Conservation (phyloP, 179 eudicot species). For the Patellifolia procumbens region DNA sequence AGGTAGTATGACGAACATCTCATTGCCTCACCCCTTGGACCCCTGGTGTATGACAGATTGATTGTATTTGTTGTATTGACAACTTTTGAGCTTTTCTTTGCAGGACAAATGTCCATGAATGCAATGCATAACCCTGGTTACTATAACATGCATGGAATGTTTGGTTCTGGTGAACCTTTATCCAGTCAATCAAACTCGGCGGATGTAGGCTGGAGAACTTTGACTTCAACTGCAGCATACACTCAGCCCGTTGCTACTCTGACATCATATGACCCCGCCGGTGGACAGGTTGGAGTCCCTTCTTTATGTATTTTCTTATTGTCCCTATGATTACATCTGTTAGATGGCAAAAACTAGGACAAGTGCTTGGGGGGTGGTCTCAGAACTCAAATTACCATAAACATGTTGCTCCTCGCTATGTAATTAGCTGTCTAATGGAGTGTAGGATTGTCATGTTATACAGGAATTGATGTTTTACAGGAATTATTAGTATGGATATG, state of each 20-base stretch:
- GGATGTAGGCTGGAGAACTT: constrained; percentile 55
- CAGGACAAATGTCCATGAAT: constrained; percentile 62
- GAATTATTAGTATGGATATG: too few relatives aligned
- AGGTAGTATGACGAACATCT: constrained; percentile 46
- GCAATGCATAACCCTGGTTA: constrained; percentile 46
- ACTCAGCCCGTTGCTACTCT: constrained; percentile 66
- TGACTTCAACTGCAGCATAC: constrained; percentile 62
- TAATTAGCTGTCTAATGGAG: not conserved
- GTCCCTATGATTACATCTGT: not conserved
- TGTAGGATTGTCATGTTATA: not conserved
- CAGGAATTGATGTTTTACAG: not conserved
- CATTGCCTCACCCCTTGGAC: constrained; percentile 5
- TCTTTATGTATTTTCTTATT: not conserved
- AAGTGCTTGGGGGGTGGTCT: not conserved
- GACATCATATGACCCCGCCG: constrained; percentile 79
- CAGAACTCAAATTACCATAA: not conserved
- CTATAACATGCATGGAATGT: constrained; percentile 62
- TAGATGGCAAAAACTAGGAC: not conserved
- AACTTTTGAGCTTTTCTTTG: constrained; percentile 43
- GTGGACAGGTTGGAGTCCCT: constrained; percentile 63
- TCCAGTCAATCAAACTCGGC: constrained; percentile 52
- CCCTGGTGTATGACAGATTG: not conserved
- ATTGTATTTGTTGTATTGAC: not conserved
- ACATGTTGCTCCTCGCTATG: too few relatives aligned
- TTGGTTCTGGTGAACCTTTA: constrained; percentile 62